phyloP scores from a whole-genome alignment of 169 alveolate genomes.

The Plasmodium cynomolgi region DNA sequence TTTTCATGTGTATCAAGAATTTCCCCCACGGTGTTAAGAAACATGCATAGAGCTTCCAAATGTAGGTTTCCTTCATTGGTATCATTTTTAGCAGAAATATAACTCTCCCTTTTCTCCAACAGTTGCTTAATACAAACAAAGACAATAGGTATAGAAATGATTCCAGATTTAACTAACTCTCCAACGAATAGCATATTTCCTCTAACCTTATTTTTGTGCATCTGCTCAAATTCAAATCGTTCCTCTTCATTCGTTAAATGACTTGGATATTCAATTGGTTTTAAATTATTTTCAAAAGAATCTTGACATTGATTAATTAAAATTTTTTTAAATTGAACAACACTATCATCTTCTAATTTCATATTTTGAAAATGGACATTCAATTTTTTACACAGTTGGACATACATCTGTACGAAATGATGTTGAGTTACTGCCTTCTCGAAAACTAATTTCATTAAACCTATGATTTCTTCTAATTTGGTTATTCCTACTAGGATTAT shows the following conservation, averaged over 20 bases:
- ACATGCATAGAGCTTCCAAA: slow-evolving; percentile 89
- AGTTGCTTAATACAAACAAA: slow-evolving; percentile 88
- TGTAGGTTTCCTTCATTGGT: slow-evolving; percentile 86
- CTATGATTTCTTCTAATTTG: slow-evolving; percentile 79
- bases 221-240: slow-evolving; percentile 87
- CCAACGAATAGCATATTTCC: slow-evolving; percentile 91
- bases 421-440: slow-evolving; percentile 90
- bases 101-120: slow-evolving; percentile 82
- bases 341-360: slow-evolving; percentile 38
- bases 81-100: slow-evolving; percentile 77
- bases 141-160: slow-evolving; percentile 86
- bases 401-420: slow-evolving; percentile 90
- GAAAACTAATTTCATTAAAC: slow-evolving; percentile 83
- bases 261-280: slow-evolving; percentile 86
- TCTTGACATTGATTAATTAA: slow-evolving; percentile 88
- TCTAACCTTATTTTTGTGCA: slow-evolving; percentile 89
- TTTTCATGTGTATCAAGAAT: slow-evolving; percentile 83
- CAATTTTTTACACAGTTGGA: slow-evolving; percentile 87
- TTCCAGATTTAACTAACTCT: slow-evolving; percentile 86
- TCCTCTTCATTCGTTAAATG: slow-evolving; percentile 86
- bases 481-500: slow-evolving; percentile 79
- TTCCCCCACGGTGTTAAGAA: slow-evolving; percentile 89
- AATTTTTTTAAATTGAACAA: slow-evolving; percentile 79
- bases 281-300: slow-evolving; percentile 85
- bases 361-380: slow-evolving; percentile 82